Base-by-base conservation (phyloP, 148 eudicot species). In the Simmondsia chinensis region DNA sequence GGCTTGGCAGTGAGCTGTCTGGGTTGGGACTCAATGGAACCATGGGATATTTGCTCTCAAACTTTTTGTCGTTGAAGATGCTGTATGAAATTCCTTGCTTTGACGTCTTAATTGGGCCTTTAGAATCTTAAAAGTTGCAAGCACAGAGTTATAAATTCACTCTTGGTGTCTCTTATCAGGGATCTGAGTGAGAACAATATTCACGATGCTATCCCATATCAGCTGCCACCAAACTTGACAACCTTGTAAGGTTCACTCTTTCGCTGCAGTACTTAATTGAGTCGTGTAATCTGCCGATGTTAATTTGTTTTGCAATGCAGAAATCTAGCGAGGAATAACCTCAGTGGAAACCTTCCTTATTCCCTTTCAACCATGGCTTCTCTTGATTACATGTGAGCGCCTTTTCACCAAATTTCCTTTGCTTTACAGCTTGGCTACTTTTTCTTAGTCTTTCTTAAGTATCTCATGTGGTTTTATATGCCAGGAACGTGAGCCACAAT, bases 171-270 rank as follows among this genome's bases (percentile, higher is more conserved):
- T n/a, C n/a, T n/a, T n/a, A n/a, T 28, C 69, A 82, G 97, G 75
- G 97, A 91, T 70, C 40, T 91, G 74, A 91, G 97, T 57, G 54
- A 67, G 48, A 91, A 91, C 73, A 72, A 70, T 47, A 57, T 91
- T 68, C 86, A 91, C 45, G 95, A 85, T 42, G 7, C 71, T 11
- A 72, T 85, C 43, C 95, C 97, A 4, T 91, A 76, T 63, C 94
- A 82, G 56, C 45, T 91, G 48, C 97, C 97, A 8, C 94, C 95
- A 20, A 85, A 85, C 37, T 73, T 85, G 36, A 91, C 88, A 5
- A 66, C 61, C 70, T 57, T 91, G 97, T 91, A 79, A 68, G 57
- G 23, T 45, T 60, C 39, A n/a, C 29, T 47, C n/a, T n/a, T n/a
- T n/a, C n/a, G n/a, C n/a, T n/a, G n/a, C n/a, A n/a, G n/a, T n/a